phyloP scores from a whole-genome alignment of 1,284 basidiomycete species.

The Marasmius sp. region DNA sequence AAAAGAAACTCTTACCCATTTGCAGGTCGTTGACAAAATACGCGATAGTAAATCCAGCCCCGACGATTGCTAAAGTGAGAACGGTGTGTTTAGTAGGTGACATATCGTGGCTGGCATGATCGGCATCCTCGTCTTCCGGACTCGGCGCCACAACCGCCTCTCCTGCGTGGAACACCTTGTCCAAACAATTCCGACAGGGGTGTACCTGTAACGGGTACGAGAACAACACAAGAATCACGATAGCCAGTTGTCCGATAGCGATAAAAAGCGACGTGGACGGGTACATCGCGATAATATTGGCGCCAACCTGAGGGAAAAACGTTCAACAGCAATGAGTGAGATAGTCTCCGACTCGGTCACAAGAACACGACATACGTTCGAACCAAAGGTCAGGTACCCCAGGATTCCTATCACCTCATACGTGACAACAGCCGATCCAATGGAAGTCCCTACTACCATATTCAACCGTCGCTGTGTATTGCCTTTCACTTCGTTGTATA shows the following conservation, averaged over 20 bases:
- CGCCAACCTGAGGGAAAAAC: constrained; percentile 59
- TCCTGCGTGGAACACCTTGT: constrained; percentile 77
- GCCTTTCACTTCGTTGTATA: constrained; percentile 88
- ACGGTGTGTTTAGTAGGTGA: constrained; percentile 68
- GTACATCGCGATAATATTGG: constrained; percentile 95
- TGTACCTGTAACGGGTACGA: constrained; percentile 94
- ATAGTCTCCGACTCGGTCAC: background rate
- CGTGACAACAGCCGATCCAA: constrained; percentile 75
- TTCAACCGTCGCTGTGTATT: constrained; percentile 88
- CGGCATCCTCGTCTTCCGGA: constrained; percentile 46
- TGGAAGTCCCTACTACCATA: constrained; percentile 81
- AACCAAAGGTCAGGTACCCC: constrained; percentile 96
- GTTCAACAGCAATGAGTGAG: constrained; percentile 6
- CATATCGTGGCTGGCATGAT: constrained; percentile 66
- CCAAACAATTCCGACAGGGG: constrained; percentile 90
- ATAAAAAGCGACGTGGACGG: constrained; percentile 92
- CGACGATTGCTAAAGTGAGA: constrained; percentile 75
- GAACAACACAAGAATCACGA: constrained; percentile 87
- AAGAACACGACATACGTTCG: constrained; percentile 49
- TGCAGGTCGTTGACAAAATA: constrained; percentile 84
- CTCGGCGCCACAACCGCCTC: constrained; percentile 29
- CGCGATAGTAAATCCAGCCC: constrained; percentile 73
- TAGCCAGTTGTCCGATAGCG: constrained; percentile 90
- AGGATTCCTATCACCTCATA: constrained; percentile 87
- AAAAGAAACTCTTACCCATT: constrained; percentile 55